A percentile compares a stretch with the other conserved stretches of the same genome.
phyloP scores from a whole-genome alignment of 2,329 filamentous ascomycete genomes.

The Penicillium aurantiogriseum region DNA sequence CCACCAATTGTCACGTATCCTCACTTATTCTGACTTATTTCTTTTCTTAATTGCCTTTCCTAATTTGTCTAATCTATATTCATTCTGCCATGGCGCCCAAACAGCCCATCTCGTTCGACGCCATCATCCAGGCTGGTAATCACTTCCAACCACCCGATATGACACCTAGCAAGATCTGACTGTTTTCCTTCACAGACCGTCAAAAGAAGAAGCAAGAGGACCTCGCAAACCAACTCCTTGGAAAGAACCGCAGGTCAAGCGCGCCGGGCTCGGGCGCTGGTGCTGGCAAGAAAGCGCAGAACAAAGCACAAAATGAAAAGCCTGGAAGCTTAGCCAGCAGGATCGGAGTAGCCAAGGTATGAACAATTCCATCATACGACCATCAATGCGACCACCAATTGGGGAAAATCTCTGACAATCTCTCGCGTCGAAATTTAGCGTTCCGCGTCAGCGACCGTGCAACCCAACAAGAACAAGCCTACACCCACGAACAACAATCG shows the following conservation, averaged over 20 bases:
- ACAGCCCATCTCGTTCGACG: conserved; percentile 48
- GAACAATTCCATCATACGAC: neutral
- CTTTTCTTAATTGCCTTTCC: neutral
- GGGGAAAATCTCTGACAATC: conserved; percentile 1
- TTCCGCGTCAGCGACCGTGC: conserved; percentile 42
- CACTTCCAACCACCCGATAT: neutral
- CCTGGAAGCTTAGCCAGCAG: conserved; percentile 57
- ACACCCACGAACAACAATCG: conserved; percentile 28
- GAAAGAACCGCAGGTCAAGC: conserved; percentile 52
- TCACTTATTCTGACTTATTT: neutral
- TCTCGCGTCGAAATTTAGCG: conserved; percentile 26
- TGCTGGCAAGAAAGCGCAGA: conserved; percentile 20
- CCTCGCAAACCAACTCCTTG: conserved; percentile 60
- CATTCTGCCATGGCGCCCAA: conserved; percentile 37
- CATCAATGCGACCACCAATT: neutral
- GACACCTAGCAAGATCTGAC: conserved; percentile 7
- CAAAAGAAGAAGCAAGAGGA: conserved; percentile 56
- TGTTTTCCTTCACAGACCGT: conserved; percentile 42
- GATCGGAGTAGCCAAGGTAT: conserved; percentile 59
- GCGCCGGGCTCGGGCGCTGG: conserved; percentile 44
- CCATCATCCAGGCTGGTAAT: conserved; percentile 53
- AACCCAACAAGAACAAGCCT: conserved; percentile 41
- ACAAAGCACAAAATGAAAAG: conserved; percentile 42
- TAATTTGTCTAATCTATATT: neutral
- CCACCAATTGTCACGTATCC: neutral